phyloP scores from a whole-genome alignment of 176 grass and related monocot genomes.

The Melocanna baccifera region DNA sequence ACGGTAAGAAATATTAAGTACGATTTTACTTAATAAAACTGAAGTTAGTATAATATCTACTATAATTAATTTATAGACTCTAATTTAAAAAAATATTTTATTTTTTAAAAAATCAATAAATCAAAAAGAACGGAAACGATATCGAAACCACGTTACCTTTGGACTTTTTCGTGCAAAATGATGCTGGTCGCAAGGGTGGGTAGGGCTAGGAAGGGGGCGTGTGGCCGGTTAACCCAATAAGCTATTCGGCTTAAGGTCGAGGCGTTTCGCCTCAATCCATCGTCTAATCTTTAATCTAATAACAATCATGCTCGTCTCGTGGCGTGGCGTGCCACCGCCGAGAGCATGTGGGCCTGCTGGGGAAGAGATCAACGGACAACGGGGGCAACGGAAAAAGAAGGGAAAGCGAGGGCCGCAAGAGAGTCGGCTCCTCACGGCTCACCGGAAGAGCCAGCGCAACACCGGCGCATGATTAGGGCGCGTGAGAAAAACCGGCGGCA shows the following conservation, averaged over 20 bases:
- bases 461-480: constrained; percentile 11
- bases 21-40: no score
- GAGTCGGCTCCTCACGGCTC: neutral
- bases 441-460: neutral
- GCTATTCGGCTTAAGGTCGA: neutral
- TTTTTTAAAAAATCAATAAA: no score
- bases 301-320: neutral
- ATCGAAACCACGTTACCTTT: neutral
- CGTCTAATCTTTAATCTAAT: neutral
- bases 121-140: no score
- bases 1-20: no score
- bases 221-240: neutral
- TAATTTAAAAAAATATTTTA: no score
- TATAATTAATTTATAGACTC: no score
- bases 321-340: neutral
- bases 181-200: neutral
- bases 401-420: neutral
- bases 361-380: no score
- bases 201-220: no score
- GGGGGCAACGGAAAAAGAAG: neutral
- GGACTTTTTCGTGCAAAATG: neutral
- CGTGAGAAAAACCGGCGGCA: neutral
- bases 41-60: no score
- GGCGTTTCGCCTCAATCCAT: neutral
- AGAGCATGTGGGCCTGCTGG: neutral